phyloP scores from a whole-genome alignment of 2,329 filamentous ascomycete species.

The Fusarium austroafricanum region DNA sequence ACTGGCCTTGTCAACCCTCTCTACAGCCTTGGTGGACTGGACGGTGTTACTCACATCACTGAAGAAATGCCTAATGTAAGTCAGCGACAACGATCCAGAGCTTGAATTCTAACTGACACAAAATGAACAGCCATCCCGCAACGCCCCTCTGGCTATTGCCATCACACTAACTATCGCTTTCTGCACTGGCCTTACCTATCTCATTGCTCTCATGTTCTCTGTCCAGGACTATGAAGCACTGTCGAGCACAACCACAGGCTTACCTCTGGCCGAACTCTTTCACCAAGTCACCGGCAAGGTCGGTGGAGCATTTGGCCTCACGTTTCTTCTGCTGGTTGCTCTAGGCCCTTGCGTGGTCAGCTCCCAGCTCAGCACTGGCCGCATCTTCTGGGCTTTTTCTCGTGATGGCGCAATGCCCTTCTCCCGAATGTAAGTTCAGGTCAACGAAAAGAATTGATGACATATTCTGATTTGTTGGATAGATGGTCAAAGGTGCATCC shows the following conservation, averaged over 20 bases:
- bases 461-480: too few relatives aligned
- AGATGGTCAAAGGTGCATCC: slow-evolving; percentile 15
- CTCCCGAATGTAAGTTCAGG: not conserved
- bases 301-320: not conserved
- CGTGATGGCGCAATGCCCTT: not conserved
- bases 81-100: not conserved
- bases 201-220: slow-evolving; percentile 7
- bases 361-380: slow-evolving; percentile 10
- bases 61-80: slow-evolving; percentile 23
- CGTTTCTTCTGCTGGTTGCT: not conserved
- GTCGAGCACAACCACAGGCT: not conserved
- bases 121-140: not conserved
- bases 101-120: too few relatives aligned
- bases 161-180: slow-evolving; percentile 4
- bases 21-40: slow-evolving; percentile 2
- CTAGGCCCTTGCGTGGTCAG: slow-evolving; percentile 4
- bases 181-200: slow-evolving; percentile 4
- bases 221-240: not conserved
- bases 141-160: slow-evolving; percentile 2
- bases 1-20: slow-evolving; percentile 4
- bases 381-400: slow-evolving; percentile 15
- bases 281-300: slow-evolving; percentile 1
- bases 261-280: slow-evolving; percentile 12
- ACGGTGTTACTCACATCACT: slow-evolving; percentile 8
- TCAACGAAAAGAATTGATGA: too few relatives aligned